Base-by-base conservation (phyloP, 2,329 filamentous ascomycete species). In the Neofusicoccum sp. region DNA sequence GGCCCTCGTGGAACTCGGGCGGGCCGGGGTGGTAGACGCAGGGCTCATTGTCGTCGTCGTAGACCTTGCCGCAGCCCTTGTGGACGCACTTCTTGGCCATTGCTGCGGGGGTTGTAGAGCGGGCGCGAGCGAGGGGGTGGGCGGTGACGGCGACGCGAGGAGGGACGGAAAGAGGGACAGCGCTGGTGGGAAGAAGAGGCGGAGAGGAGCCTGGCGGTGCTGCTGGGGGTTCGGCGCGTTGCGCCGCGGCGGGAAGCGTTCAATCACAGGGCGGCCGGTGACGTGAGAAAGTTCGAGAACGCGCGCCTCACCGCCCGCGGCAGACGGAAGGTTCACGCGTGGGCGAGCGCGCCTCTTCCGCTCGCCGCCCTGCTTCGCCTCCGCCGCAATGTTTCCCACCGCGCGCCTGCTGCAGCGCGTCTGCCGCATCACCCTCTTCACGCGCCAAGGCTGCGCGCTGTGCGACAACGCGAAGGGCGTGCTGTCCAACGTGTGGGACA, bases 21-120 rank as follows among this genome's bases (percentile, higher is more conserved):
- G 93, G 91, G 61, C 93, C 93, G 44, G 93, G 91, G 78, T 99
- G 95, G 79, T 97, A 98, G 68, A 86, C 79, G 79, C 95, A 99
- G 67, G 87, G 83, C 75, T 96, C 93, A 49, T 31, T 11, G 8
- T 87, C 78, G 75, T 97, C 89, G 51, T 87, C 87, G 76, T 91
- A 98, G 65, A 82, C 77, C 82, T 97, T 98, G 70, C 89, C 91
- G 77, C 95, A 99, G 74, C 93, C 92, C 77, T 96, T 93, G 80
- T 97, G 95, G 62, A 97, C 91, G 76, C 95, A 99, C 80, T 96
- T 98, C 70, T 87, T 84, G 61, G 88, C 81, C 87, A 90, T 90
- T 36, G 41, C 43, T 31, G 59, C 20, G 20, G 38, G 40, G n/a
- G 38, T 30, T 41, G 43, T 11, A 30, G 9, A 16, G 3, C 4